Evolutionary conservation across 1,284 basidiomycete genomes (phyloP).

Genomic region (Rhodotorula sp.): DNA sequence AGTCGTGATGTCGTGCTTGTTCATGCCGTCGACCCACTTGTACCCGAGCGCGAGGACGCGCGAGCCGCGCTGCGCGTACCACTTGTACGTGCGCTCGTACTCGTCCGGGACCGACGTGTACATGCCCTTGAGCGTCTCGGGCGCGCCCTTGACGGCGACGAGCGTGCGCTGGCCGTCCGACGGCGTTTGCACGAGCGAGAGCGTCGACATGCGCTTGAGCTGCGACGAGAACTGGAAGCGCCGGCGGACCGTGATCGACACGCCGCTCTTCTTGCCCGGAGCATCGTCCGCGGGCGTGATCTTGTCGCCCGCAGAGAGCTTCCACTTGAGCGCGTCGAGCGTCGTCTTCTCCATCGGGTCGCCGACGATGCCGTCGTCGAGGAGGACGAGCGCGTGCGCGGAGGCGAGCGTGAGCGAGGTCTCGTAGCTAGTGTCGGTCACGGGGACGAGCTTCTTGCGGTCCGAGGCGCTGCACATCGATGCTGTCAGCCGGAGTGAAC

Average conservation of each 20-base stretch:
- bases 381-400: slow-evolving; percentile 89
- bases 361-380: slow-evolving; percentile 87
- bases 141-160: slow-evolving; percentile 85
- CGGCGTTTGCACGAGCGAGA: slow-evolving; percentile 61
- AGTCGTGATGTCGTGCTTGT: slow-evolving; percentile 74
- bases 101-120: slow-evolving; percentile 67
- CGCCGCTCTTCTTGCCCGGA: slow-evolving; percentile 5
- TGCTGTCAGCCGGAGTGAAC: background rate
- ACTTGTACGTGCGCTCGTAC: slow-evolving; percentile 92
- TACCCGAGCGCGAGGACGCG: slow-evolving; percentile 85
- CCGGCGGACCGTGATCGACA: slow-evolving; percentile 71
- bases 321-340: slow-evolving; percentile 88
- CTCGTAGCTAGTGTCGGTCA: slow-evolving; percentile 72
- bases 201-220: slow-evolving; percentile 91
- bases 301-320: slow-evolving; percentile 72
- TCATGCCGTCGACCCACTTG: slow-evolving; percentile 73
- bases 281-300: slow-evolving; percentile 59
- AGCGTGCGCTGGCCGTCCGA: slow-evolving; percentile 35
- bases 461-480: slow-evolving; percentile 48
- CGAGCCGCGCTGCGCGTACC: slow-evolving; percentile 84
- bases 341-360: slow-evolving; percentile 99
- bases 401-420: slow-evolving; percentile 88
- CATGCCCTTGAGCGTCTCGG: slow-evolving; percentile 90
- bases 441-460: slow-evolving; percentile 68
- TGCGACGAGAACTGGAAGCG: slow-evolving; percentile 96